phyloP scores from a whole-genome alignment of 768 basidiomycete species.

The Neoboletus subvelutipes region DNA sequence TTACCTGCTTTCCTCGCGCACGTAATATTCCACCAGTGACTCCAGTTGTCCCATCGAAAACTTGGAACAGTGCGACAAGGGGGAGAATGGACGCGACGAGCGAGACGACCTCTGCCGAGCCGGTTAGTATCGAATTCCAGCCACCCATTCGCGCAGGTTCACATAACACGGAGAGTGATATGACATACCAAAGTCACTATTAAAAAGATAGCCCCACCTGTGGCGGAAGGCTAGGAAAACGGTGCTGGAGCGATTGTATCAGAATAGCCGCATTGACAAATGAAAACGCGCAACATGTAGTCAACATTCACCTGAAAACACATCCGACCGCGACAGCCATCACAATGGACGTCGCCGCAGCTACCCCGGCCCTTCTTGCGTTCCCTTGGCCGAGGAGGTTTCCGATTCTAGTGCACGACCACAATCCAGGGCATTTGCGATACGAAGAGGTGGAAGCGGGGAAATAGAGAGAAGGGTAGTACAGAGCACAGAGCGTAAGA shows the following conservation, averaged over 20 bases:
- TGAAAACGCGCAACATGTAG: neutral
- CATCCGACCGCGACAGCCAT: slow-evolving; percentile 64
- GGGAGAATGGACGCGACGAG: slow-evolving; percentile 67
- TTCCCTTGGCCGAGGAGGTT: slow-evolving; percentile 85
- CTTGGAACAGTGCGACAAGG: slow-evolving; percentile 75
- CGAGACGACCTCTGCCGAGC: slow-evolving; percentile 40
- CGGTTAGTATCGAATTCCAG: neutral
- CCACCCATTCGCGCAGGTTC: neutral
- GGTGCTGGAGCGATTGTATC: slow-evolving; percentile 33
- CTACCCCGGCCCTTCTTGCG: slow-evolving; percentile 66
- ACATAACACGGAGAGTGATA: neutral
- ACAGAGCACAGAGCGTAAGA: neutral
- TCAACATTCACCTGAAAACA: slow-evolving; percentile 55
- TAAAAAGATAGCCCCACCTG: slow-evolving; percentile 75
- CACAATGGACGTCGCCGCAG: slow-evolving; percentile 62
- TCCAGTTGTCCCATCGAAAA: slow-evolving; percentile 75
- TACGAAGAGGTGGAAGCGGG: neutral
- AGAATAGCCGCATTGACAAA: neutral
- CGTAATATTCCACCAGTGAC: slow-evolving; percentile 78
- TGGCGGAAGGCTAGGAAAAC: slow-evolving; percentile 61
- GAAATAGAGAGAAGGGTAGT: neutral
- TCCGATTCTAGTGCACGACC: slow-evolving; percentile 56
- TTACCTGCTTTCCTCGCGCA: slow-evolving; percentile 74
- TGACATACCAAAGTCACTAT: slow-evolving; percentile 54
- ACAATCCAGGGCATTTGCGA: neutral